phyloP scores from a whole-genome alignment of 2,329 filamentous ascomycete genomes.

The Coccinonectria pachysandricola region DNA sequence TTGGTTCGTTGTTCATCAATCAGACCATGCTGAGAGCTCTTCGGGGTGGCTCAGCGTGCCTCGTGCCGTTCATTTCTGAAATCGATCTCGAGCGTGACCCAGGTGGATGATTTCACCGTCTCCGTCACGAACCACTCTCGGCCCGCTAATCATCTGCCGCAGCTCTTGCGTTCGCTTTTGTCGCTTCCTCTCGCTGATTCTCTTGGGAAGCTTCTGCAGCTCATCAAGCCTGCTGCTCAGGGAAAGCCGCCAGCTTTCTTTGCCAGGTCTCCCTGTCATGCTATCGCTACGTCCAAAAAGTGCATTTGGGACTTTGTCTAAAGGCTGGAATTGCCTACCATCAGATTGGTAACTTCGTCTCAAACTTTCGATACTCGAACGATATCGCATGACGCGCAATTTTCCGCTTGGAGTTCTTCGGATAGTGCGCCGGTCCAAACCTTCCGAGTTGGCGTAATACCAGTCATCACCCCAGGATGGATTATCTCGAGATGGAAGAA shows the following conservation, averaged over 20 bases:
- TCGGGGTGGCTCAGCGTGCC: slow-evolving; percentile 3
- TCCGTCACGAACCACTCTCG: slow-evolving; percentile 47
- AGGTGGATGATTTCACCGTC: slow-evolving; percentile 50
- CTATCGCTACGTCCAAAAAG: slow-evolving; percentile 25
- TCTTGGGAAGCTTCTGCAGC: slow-evolving; percentile 42
- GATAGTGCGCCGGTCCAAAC: slow-evolving; percentile 46
- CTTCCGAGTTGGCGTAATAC: slow-evolving; percentile 23
- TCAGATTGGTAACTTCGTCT: slow-evolving; percentile 12
- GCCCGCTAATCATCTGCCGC: slow-evolving; percentile 49
- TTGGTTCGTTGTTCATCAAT: too few species aligned
- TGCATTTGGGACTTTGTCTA: slow-evolving; percentile 11
- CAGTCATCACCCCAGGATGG: slow-evolving; percentile 30
- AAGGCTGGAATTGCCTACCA: slow-evolving; percentile 27
- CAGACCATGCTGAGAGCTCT: not conserved
- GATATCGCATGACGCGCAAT: slow-evolving; percentile 46
- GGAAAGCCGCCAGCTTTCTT: slow-evolving; percentile 24
- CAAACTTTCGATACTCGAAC: slow-evolving; percentile 37
- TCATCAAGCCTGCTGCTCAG: slow-evolving; percentile 41
- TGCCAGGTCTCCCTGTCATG: slow-evolving; percentile 14
- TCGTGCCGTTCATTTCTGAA: slow-evolving; percentile 3
- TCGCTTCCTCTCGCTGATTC: slow-evolving; percentile 46
- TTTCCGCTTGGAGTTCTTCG: slow-evolving; percentile 49
- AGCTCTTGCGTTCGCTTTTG: slow-evolving; percentile 50
- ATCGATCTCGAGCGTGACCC: too few species aligned
- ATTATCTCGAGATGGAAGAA: slow-evolving; percentile 43